Conservation (phyloP, 306 rosid genomes). For the Citrullus amarus region DNA sequence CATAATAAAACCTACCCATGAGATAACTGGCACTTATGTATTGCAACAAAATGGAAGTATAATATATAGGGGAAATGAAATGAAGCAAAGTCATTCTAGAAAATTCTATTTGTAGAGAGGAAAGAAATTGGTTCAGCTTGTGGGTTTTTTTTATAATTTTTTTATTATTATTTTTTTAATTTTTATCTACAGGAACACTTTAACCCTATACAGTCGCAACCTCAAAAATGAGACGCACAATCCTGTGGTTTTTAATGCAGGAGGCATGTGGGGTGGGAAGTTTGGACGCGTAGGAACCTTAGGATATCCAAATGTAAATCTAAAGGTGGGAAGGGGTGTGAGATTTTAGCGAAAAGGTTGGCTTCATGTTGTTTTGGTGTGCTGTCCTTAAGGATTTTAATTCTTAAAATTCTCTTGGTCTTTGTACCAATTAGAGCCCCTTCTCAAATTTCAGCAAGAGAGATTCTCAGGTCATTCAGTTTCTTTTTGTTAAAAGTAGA, state of each 20-base stretch:
- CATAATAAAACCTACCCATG: background rate
- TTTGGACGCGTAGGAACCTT: background rate
- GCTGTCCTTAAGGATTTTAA: no score
- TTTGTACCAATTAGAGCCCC: no score
- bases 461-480: no score
- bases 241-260: background rate
- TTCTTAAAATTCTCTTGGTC: no score
- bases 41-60: background rate
- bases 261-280: background rate
- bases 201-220: background rate
- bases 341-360: no score
- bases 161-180: no score
- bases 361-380: no score
- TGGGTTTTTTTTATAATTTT: background rate
- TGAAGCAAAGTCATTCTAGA: background rate
- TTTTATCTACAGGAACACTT: background rate
- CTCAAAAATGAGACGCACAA: background rate
- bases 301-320: background rate
- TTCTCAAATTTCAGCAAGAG: no score
- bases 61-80: background rate
- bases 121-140: background rate
- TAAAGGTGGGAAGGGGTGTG: no score
- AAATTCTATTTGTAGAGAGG: background rate
- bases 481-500: no score
- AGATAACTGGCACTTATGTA: background rate